Evolutionary conservation across 202 grass and related monocot species (phyloP), one percentile per base, ranked within the genome.

Genomic region (Saccharum hybrid): DNA sequence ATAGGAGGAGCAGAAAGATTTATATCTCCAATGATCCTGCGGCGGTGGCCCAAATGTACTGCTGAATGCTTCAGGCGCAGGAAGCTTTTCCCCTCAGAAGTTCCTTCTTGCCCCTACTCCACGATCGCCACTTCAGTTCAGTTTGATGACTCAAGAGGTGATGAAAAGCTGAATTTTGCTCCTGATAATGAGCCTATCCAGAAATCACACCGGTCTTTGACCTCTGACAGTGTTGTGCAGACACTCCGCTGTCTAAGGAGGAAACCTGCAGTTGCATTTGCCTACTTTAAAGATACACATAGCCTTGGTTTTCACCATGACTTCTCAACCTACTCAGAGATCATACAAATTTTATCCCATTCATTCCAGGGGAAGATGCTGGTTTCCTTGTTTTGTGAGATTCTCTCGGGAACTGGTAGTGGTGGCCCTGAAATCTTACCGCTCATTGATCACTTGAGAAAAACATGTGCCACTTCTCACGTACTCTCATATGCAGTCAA

Each of bases 261-360:
- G 33, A 85, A 82, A 16, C 88, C 94, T 14, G 75, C 68, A 21
- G 26, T 85, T 16, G 92, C 92, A 2, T 85, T 94, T 26, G 81
- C 83, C 66, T 97, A 90, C 88, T 94, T 97, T 43, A 90, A 85
- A 63, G 84, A 92, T 68, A 75, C 73, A 2, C 49, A 81, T 70
- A 85, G 56, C 48, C 34, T 80, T 28, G 94, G 94, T n/a, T 92
- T 97, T 66, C 57, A n/a, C 52, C 92, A 94, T 63, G 90, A 91
- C 39, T 51, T 86, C 11, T 84, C 86, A 15, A 91, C 94, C n/a
- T n/a, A n/a, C n/a, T n/a, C n/a, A n/a, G n/a, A n/a, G n/a, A n/a
- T n/a, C n/a, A n/a, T n/a, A n/a, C n/a, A n/a, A n/a, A n/a, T n/a
- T n/a, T n/a, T n/a, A n/a, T n/a, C n/a, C n/a, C n/a, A n/a, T n/a